phyloP scores from a whole-genome alignment of 2,329 filamentous ascomycete species.

The Diatrype stigma region DNA sequence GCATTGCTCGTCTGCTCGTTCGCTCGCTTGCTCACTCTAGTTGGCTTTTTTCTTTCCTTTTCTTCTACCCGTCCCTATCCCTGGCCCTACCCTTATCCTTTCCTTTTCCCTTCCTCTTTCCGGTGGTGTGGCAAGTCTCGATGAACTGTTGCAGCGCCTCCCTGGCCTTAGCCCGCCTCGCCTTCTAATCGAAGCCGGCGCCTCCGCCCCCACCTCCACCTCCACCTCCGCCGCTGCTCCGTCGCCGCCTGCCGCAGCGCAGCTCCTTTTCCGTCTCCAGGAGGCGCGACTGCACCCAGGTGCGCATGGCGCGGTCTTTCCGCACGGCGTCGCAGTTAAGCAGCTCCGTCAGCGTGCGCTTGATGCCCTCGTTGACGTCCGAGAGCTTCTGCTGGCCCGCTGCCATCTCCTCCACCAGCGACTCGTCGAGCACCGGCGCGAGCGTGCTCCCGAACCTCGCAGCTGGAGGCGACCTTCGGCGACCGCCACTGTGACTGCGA shows the following conservation, averaged over 20 bases:
- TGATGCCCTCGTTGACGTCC: conserved; percentile 57
- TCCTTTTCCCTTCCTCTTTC: background rate
- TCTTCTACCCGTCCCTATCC: too few species aligned
- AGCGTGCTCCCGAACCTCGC: conserved; percentile 15
- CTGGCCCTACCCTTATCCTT: too few species aligned
- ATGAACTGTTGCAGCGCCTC: background rate
- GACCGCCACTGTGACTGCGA: conserved; percentile 15
- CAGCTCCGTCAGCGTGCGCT: conserved; percentile 56
- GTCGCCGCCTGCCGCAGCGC: conserved; percentile 46
- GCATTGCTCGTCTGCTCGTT: too few species aligned
- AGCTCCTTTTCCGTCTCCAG: conserved; percentile 59
- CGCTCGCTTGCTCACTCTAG: background rate
- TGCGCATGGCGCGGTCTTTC: conserved; percentile 46
- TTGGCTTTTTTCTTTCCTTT: background rate
- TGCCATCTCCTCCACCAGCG: conserved; percentile 45
- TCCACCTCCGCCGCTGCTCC: conserved; percentile 32
- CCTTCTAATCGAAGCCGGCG: conserved; percentile 18
- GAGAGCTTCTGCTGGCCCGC: conserved; percentile 50
- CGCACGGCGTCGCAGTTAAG: conserved; percentile 57
- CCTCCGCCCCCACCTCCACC: conserved; percentile 32
- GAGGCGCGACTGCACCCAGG: conserved; percentile 55
- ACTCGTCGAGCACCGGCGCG: conserved; percentile 42
- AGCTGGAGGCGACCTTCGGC: conserved; percentile 14
- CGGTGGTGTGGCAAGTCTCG: background rate
- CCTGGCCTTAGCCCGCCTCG: background rate